Conservation (phyloP, 2,329 filamentous ascomycete species). For the Epicoccum sorghinum region DNA sequence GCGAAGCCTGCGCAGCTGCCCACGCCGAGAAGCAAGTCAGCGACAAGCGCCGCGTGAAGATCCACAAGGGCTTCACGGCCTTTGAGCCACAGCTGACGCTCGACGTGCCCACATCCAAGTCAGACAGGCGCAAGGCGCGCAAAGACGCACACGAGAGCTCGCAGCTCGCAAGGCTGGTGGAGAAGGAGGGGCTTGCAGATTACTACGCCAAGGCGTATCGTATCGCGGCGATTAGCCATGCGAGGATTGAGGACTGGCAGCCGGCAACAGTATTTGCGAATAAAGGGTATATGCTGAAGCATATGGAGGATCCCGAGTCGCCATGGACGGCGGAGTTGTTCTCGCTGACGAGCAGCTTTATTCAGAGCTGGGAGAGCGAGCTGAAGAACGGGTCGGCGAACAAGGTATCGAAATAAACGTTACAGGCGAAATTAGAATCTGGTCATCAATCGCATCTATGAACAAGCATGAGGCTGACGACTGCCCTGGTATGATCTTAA, state of each 20-base stretch:
- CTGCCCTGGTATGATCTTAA: neutral
- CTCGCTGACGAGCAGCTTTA: slow-evolving; percentile 36
- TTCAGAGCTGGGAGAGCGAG: slow-evolving; percentile 38
- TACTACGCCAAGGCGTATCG: slow-evolving; percentile 45
- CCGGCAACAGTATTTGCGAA: slow-evolving; percentile 40
- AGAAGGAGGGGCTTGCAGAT: slow-evolving; percentile 43
- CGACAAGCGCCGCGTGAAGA: slow-evolving; percentile 36
- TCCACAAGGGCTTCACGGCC: slow-evolving; percentile 33
- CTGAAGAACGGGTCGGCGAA: slow-evolving; percentile 22
- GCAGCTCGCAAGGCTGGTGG: slow-evolving; percentile 37
- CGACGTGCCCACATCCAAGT: slow-evolving; percentile 25
- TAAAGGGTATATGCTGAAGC: slow-evolving; percentile 37
- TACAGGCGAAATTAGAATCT: too few relatives aligned
- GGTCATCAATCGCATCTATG: too few relatives aligned
- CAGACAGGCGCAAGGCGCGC: slow-evolving; percentile 30
- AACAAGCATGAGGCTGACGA: too few relatives aligned
- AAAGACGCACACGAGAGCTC: slow-evolving; percentile 37
- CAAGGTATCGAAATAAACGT: neutral
- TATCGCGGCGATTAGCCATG: slow-evolving; percentile 39
- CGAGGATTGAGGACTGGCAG: slow-evolving; percentile 38
- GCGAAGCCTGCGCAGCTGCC: slow-evolving; percentile 45
- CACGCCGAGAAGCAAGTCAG: slow-evolving; percentile 24
- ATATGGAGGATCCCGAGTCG: slow-evolving; percentile 38
- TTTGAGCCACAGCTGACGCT: slow-evolving; percentile 37
- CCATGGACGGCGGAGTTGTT: slow-evolving; percentile 37